Conservation (phyloP, 345 rosid genomes). For the Arabis hirsuta region DNA sequence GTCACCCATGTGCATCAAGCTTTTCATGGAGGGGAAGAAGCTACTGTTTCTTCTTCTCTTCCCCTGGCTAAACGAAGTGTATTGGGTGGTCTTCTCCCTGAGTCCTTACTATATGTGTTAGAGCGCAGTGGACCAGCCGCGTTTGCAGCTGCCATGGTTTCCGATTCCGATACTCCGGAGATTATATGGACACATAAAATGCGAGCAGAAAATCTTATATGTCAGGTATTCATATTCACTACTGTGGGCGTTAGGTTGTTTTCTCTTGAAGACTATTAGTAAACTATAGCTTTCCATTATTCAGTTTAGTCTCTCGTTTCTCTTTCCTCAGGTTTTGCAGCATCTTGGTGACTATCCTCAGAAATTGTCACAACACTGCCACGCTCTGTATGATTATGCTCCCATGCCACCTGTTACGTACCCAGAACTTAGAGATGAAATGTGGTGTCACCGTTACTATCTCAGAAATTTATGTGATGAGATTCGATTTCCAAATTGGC, state of each 20-base stretch:
- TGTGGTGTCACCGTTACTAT: conserved; percentile 99
- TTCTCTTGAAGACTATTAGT: conserved; percentile 10
- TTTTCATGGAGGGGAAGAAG: conserved; percentile 99
- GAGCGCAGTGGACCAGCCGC: conserved; percentile 98
- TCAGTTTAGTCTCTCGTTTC: conserved; percentile 22
- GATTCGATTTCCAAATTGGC: conserved; percentile 96
- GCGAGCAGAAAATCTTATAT: conserved; percentile 97
- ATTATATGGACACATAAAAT: conserved; percentile 98
- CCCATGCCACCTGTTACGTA: conserved; percentile 99
- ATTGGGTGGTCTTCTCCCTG: conserved; percentile 99
- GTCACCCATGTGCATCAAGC: conserved; percentile 98
- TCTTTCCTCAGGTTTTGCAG: conserved; percentile 81
- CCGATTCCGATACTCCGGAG: conserved; percentile 99
- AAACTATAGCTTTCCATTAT: conserved; percentile 19
- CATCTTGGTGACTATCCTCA: conserved; percentile 99
- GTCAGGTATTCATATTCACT: conserved; percentile 64
- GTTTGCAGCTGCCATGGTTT: conserved; percentile 98
- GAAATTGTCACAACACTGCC: conserved; percentile 97
- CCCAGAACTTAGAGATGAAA: conserved; percentile 98
- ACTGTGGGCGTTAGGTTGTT: conserved; percentile 22
- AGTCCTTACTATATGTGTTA: conserved; percentile 90
- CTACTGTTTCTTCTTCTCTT: conserved; percentile 93
- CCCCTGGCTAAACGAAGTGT: conserved; percentile 98
- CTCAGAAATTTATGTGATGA: conserved; percentile 94
- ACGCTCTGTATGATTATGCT: conserved; percentile 91